Base-by-base conservation (phyloP, 1,284 basidiomycete genomes). In the Xerocomus minutiporus region DNA sequence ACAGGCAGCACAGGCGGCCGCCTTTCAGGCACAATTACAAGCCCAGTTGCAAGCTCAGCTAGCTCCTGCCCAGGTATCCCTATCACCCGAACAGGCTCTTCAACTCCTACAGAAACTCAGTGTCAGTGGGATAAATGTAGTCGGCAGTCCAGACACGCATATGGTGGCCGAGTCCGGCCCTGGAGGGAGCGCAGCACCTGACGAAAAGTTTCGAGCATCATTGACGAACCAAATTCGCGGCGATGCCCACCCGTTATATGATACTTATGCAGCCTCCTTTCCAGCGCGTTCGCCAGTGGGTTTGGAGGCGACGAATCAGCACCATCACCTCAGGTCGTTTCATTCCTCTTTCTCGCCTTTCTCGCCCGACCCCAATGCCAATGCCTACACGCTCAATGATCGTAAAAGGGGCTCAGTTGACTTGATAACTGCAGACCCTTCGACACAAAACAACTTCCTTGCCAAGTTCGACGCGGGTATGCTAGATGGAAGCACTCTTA, bases 1-100 rank as follows among this genome's bases (percentile, higher is more conserved):
- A 5, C 87, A 89, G 63, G 87, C 86, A 23, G 86, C 87, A 9
- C 87, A 88, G 64, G 79, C 82, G 15, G 83, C 85, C 25, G 82
- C 86, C 36, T 68, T 86, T 45, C 82, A 86, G 53, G 64, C 71
- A 11, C 80, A 80, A 56, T 67, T 75, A 23, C 71, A 78, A 56
- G 60, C 70, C 0, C 79, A 79, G 54, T 67, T 74, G 34, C 70
- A 77, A 63, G 58, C 67, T 25, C 72, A 77, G 55, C 59, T 66
- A 61, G 36, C 65, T 48, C 57, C 71, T 11, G 59, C 68, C 11
- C 52, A 64, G 45, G 49, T 64, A 43, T 50, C 61, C 46, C 62
- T 88, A 58, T 82, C 81, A 8, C 75, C 80, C 43, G 86, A 89
- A 57, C 86, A 89, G 64, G 82, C 85, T 13, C 60, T 87, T 38